phyloP scores from a whole-genome alignment of 2,329 filamentous ascomycete species.

The Didymosphaeria variabile region DNA sequence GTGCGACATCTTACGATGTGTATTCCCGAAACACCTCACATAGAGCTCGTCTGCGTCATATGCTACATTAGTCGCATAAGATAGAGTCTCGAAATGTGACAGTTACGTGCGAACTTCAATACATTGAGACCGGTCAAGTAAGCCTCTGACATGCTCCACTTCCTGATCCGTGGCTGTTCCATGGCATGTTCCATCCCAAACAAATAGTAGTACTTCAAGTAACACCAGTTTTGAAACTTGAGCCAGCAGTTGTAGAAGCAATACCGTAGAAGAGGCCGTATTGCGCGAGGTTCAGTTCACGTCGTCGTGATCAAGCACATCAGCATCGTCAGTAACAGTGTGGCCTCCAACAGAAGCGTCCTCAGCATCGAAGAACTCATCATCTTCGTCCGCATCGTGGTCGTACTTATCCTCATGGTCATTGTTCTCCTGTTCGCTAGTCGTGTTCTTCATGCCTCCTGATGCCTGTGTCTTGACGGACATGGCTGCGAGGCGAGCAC shows the following conservation, averaged over 20 bases:
- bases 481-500: not conserved
- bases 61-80: not conserved
- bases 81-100: not conserved
- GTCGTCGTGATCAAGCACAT: constrained; percentile 11
- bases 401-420: constrained; percentile 1
- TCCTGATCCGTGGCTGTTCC: not conserved
- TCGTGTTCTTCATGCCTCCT: not conserved
- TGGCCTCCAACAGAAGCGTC: constrained; percentile 15
- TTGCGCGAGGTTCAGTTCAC: not conserved
- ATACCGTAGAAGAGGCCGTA: not conserved
- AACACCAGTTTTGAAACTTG: not conserved
- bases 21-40: not conserved
- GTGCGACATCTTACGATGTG: not conserved
- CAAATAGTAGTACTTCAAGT: not conserved
- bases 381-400: constrained; percentile 22
- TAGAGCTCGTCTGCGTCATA: not conserved
- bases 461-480: not conserved
- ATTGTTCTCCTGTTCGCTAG: constrained; percentile 13
- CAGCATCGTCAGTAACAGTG: not conserved
- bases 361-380: constrained; percentile 30
- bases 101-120: not conserved
- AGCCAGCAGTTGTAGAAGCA: not conserved
- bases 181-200: not conserved
- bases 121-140: not conserved
- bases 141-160: not conserved